Evolutionary conservation across 129 eudicot genomes (phyloP), one percentile per base, ranked within the genome.

Genomic region (Escallonia rubra): DNA sequence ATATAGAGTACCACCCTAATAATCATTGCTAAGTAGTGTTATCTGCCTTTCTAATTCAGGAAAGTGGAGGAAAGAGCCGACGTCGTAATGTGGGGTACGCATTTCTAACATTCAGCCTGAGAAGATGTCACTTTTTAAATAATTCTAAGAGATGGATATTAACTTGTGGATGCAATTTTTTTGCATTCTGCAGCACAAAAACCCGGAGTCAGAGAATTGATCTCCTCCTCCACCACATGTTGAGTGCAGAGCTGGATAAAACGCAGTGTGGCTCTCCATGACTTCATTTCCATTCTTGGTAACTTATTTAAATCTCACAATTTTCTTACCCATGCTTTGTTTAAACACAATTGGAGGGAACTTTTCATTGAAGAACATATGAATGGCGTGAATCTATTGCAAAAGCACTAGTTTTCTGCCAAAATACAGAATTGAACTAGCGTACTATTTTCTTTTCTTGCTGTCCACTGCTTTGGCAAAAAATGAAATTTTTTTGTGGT

Each of bases 161-260:
- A 54, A 11, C 14, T 12, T 4, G 52, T 34, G 64, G 59, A 61
- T 48, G 5, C 34, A 51, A 15, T 52, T 10, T 69, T 52, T 43
- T 54, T 52, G 9, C 41, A 5, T 64, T 74, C 11, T 70, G 73
- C 91, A 90, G 96, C 65, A 67, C 82, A 6, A 92, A 92, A 79
- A 64, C 95, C 12, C 80, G 89, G 11, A 88, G 88, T 75, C 94
- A 86, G 83, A 83, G 96, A 68, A 96, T 88, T 56, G 98, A 92
- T 44, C 43, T 67, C 61, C 91, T 92, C 43, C 96, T 92, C 63
- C 98, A 92, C 78, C 98, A 76, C 73, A 92, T 92, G 87, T 67
- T 92, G 73, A 86, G 90, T 54, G 72, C 95, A 10, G 98, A 92
- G 76, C 87, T 92, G 53, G 67, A 69, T 6, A 60, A 77, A 51